phyloP scores from a whole-genome alignment of 1,139 yeast genomes.

The Candida tropicalis region DNA sequence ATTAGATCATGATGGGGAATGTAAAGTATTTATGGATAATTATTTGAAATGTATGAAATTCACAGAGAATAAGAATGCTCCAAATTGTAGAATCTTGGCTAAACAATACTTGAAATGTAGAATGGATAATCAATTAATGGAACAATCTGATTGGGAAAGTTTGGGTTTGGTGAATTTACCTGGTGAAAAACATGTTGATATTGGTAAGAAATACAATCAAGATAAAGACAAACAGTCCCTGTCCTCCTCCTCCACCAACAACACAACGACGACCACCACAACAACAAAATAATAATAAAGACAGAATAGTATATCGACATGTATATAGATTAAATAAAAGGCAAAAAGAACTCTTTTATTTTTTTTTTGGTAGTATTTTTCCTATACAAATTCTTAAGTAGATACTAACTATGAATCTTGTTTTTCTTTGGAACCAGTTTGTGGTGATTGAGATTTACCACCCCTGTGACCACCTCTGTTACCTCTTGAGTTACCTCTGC shows the following conservation, averaged over 20 bases:
- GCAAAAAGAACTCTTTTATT: too few species aligned
- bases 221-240: neutral
- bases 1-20: conserved; percentile 87
- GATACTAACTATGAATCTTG: neutral
- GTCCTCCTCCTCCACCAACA: too few species aligned
- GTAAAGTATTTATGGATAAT: conserved; percentile 70
- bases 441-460: conserved; percentile 2
- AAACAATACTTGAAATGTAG: conserved; percentile 81
- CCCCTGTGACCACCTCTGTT: conserved; percentile 20
- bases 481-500: conserved; percentile 13
- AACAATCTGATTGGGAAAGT: conserved; percentile 76
- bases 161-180: conserved; percentile 71
- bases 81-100: conserved; percentile 84
- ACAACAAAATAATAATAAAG: neutral
- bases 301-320: neutral
- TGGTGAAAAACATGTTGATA: conserved; percentile 27
- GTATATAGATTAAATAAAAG: too few species aligned
- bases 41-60: conserved; percentile 79
- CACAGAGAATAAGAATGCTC: conserved; percentile 82
- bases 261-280: too few species aligned
- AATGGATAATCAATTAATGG: conserved; percentile 91
- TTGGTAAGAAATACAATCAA: conserved; percentile 30
- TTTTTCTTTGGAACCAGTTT: neutral
- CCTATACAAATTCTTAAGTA: neutral
- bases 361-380: too few species aligned